Conservation (phyloP, 495 filamentous ascomycete genomes). For the Daldinia decipiens region DNA sequence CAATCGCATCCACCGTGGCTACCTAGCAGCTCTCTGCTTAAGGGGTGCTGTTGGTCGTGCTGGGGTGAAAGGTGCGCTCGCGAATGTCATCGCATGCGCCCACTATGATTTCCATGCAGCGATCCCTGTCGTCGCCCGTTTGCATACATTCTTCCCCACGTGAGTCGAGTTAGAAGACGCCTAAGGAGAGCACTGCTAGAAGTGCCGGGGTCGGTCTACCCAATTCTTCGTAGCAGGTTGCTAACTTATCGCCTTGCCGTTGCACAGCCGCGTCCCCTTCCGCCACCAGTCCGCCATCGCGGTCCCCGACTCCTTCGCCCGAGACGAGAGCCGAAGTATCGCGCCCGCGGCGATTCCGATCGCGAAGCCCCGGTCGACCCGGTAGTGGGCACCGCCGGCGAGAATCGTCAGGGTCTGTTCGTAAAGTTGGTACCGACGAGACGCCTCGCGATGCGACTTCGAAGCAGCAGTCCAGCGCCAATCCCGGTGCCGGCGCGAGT, state of each 20-base stretch:
- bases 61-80: conserved; percentile 39
- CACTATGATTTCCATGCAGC: conserved; percentile 67
- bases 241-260: conserved; percentile 47
- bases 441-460: conserved; percentile 50
- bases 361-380: conserved; percentile 55
- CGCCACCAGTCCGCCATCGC: conserved; percentile 49
- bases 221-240: conserved; percentile 36
- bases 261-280: conserved; percentile 51
- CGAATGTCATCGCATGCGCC: conserved; percentile 49
- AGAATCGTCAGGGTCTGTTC: conserved; percentile 49
- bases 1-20: conserved; percentile 42
- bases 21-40: conserved; percentile 37
- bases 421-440: conserved; percentile 51
- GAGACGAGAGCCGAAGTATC: conserved; percentile 57
- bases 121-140: conserved; percentile 63
- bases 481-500: conserved; percentile 46
- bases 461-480: conserved; percentile 49
- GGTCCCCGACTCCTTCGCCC: conserved; percentile 57
- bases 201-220: conserved; percentile 15
- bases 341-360: conserved; percentile 53
- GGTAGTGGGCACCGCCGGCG: conserved; percentile 41
- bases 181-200: conserved; percentile 17
- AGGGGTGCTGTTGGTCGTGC: conserved; percentile 43
- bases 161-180: conserved; percentile 52
- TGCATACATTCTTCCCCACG: conserved; percentile 61